phyloP scores from a whole-genome alignment of 805 yeast genomes.

The Wickerhamomyces chambardii region DNA sequence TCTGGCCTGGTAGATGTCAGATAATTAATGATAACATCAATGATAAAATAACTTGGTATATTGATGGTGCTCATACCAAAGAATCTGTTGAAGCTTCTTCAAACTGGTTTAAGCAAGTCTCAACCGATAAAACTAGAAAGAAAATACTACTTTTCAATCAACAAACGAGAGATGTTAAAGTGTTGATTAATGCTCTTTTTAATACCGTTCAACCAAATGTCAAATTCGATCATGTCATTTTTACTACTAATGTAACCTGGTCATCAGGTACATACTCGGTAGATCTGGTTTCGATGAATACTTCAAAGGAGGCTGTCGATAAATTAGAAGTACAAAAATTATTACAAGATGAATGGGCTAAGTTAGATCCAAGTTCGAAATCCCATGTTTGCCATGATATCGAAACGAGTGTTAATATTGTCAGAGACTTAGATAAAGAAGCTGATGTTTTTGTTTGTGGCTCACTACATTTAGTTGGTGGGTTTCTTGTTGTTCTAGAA shows the following conservation, averaged over 20 bases:
- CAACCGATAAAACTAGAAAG: conserved; percentile 19
- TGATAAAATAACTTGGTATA: conserved; percentile 55
- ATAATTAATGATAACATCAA: conserved; percentile 41
- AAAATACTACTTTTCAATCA: conserved; percentile 78
- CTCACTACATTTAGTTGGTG: conserved; percentile 91
- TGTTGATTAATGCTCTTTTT: conserved; percentile 47
- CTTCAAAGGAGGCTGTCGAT: conserved; percentile 70
- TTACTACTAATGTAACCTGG: conserved; percentile 92
- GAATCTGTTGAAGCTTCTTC: conserved; percentile 84
- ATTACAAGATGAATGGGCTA: conserved; percentile 62
- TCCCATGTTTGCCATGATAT: conserved; percentile 60
- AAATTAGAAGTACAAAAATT: conserved; percentile 72
- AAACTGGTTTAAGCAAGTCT: conserved; percentile 56
- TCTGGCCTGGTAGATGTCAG: conserved; percentile 98
- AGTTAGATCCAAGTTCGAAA: conserved; percentile 33
- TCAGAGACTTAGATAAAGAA: conserved; percentile 23
- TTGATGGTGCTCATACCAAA: conserved; percentile 94
- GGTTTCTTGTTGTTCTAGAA: conserved; percentile 79
- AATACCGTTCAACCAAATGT: conserved; percentile 28
- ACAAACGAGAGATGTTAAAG: conserved; percentile 81
- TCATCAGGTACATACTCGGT: conserved; percentile 67
- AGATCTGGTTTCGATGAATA: conserved; percentile 82
- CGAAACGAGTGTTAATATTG: conserved; percentile 58
- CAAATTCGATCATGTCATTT: conserved; percentile 67
- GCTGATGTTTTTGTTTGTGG: conserved; percentile 88